Conservation (phyloP, 176 grass and related monocot species). For the Oryza australiensis region DNA sequence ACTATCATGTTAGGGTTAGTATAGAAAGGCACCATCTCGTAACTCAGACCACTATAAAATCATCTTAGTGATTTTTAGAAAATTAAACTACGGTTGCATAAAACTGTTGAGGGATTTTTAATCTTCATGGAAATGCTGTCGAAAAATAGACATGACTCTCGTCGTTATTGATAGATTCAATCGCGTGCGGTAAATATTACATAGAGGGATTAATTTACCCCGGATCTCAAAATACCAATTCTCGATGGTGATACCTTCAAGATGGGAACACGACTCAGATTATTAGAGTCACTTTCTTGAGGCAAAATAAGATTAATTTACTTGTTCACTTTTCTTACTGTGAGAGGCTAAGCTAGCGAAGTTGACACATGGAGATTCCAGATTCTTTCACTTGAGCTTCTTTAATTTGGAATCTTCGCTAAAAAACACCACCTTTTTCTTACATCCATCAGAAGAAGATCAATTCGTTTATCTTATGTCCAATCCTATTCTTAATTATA, state of each 20-base stretch:
- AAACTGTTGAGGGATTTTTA: too few relatives aligned
- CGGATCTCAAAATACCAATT: background rate
- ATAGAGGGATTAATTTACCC: background rate
- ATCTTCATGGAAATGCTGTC: too few relatives aligned
- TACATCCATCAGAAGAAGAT: conserved; percentile 5
- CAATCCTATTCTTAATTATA: conserved; percentile 9
- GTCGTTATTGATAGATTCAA: too few relatives aligned
- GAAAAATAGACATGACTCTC: too few relatives aligned
- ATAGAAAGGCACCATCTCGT: too few relatives aligned
- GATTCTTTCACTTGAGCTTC: conserved; percentile 17
- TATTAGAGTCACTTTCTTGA: background rate
- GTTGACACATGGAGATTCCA: conserved; percentile 17
- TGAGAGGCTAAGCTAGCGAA: background rate
- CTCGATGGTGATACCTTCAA: background rate
- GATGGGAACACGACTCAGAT: background rate
- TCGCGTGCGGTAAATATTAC: background rate
- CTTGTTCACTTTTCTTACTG: background rate
- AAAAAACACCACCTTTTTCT: background rate
- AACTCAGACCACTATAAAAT: too few relatives aligned
- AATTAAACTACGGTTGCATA: too few relatives aligned
- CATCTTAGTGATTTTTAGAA: too few relatives aligned
- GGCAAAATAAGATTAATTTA: background rate
- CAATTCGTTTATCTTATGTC: conserved; percentile 26
- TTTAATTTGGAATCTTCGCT: conserved; percentile 37
- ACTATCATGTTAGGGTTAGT: too few relatives aligned